Evolutionary conservation across 192 early-diverging fungal species (phyloP).

Genomic region (Helicostylum pulchrum): DNA sequence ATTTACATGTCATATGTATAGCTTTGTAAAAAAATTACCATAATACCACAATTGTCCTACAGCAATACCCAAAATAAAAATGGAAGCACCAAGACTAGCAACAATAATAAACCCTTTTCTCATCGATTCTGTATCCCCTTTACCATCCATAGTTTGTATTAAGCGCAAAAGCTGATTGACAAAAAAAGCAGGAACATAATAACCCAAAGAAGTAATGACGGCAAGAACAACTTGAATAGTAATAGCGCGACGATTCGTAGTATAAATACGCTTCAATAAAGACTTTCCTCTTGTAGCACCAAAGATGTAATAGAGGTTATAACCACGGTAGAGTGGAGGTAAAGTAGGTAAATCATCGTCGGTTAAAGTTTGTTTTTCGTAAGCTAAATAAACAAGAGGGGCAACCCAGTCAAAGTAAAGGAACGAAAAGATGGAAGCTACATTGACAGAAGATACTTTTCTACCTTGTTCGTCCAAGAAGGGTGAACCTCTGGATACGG

Average conservation of each 20-base stretch:
- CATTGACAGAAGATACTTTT: slow-evolving; percentile 3
- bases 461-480: slow-evolving; percentile 16
- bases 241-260: not conserved
- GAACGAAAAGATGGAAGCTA: slow-evolving; percentile 33
- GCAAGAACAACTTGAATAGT: not conserved
- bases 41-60: slow-evolving; percentile 32
- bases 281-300: slow-evolving; percentile 18
- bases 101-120: slow-evolving; percentile 61
- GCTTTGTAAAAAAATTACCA: no score
- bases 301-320: slow-evolving; percentile 38
- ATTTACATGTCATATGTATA: not conserved
- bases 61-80: slow-evolving; percentile 44
- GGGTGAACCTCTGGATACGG: slow-evolving; percentile 7
- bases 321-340: slow-evolving; percentile 26
- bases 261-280: slow-evolving; percentile 4
- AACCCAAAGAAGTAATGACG: slow-evolving; percentile 1
- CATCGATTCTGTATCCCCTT: slow-evolving; percentile 5
- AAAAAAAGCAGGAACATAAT: slow-evolving; percentile 26
- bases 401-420: slow-evolving; percentile 43
- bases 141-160: slow-evolving; percentile 4
- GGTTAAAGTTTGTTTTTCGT: slow-evolving; percentile 35
- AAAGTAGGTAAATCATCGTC: slow-evolving; percentile 39
- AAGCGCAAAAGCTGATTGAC: slow-evolving; percentile 35
- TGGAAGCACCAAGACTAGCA: slow-evolving; percentile 46
- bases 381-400: slow-evolving; percentile 30